A percentile compares a stretch with the other conserved stretches of the same genome.
Evolutionary conservation across 2,329 filamentous ascomycete genomes (phyloP).

Genomic region (Microsporum audouinii): DNA sequence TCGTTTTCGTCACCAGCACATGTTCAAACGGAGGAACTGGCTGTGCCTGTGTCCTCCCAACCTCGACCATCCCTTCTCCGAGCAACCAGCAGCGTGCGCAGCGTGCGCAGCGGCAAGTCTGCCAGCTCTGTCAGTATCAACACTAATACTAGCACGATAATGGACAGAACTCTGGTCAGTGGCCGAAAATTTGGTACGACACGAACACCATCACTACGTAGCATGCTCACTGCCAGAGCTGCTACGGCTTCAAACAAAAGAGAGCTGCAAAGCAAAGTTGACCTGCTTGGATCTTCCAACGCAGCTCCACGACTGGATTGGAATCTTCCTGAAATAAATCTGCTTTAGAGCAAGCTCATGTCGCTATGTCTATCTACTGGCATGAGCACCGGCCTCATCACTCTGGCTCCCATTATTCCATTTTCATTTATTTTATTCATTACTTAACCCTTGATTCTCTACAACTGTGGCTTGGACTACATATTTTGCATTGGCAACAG

Average conservation of each 20-base stretch:
- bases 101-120: not conserved
- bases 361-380: not conserved
- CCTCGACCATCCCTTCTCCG: conserved; percentile 7
- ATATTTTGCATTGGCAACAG: not conserved
- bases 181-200: not conserved
- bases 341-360: not conserved
- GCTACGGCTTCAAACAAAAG: not conserved
- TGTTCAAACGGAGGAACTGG: not conserved
- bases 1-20: not conserved
- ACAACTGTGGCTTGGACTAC: not conserved
- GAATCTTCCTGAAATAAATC: not conserved
- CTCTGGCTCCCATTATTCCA: not conserved
- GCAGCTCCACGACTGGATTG: not conserved
- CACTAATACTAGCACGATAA: not conserved
- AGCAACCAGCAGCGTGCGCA: conserved; percentile 4
- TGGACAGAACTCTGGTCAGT: not conserved
- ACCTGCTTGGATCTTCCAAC: not conserved
- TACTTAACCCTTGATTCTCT: not conserved
- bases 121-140: not conserved
- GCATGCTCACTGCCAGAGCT: not conserved
- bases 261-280: not conserved
- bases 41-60: conserved; percentile 5
- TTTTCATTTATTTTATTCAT: not conserved
- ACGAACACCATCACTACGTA: not conserved
- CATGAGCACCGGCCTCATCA: not conserved